Conservation (phyloP, 805 yeast species). For the Yamadazyma nakazawae region DNA sequence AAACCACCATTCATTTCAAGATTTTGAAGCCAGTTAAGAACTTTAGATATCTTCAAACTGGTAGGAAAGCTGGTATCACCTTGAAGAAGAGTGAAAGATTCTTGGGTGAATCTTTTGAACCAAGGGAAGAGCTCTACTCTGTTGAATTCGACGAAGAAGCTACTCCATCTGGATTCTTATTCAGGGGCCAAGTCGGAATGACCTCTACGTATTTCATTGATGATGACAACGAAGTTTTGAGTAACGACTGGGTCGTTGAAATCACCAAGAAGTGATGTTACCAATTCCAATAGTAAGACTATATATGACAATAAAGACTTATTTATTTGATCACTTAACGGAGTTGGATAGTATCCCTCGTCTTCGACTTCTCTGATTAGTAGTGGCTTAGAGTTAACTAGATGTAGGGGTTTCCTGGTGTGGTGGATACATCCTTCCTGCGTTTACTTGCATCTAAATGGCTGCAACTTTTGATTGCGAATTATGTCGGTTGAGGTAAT, state of each 20-base stretch:
- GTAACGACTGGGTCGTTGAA: slow-evolving; percentile 34
- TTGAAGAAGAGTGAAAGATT: slow-evolving; percentile 27
- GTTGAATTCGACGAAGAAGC: slow-evolving; percentile 30
- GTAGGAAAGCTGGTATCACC: slow-evolving; percentile 34
- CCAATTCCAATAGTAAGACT: too few species aligned
- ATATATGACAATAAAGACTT: too few species aligned
- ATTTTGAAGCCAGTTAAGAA: slow-evolving; percentile 28
- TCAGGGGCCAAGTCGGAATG: slow-evolving; percentile 33
- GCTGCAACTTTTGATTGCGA: too few species aligned
- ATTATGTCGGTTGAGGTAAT: too few species aligned
- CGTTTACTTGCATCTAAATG: too few species aligned
- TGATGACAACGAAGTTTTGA: slow-evolving; percentile 24
- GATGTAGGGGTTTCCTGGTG: too few species aligned
- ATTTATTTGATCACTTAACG: too few species aligned
- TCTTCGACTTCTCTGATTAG: too few species aligned
- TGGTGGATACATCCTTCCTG: too few species aligned
- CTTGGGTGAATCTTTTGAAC: slow-evolving; percentile 30
- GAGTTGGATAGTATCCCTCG: too few species aligned
- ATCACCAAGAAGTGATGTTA: slow-evolving; percentile 24
- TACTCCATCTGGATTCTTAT: slow-evolving; percentile 38
- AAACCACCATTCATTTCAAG: slow-evolving; percentile 29
- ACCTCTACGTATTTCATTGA: slow-evolving; percentile 32
- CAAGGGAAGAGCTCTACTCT: slow-evolving; percentile 31
- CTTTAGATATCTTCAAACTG: slow-evolving; percentile 33
- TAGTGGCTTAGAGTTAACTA: too few species aligned